Evolutionary conservation across 1,284 basidiomycete genomes (phyloP), one percentile per base, ranked within the genome.

Genomic region (Moniliella sp.): DNA sequence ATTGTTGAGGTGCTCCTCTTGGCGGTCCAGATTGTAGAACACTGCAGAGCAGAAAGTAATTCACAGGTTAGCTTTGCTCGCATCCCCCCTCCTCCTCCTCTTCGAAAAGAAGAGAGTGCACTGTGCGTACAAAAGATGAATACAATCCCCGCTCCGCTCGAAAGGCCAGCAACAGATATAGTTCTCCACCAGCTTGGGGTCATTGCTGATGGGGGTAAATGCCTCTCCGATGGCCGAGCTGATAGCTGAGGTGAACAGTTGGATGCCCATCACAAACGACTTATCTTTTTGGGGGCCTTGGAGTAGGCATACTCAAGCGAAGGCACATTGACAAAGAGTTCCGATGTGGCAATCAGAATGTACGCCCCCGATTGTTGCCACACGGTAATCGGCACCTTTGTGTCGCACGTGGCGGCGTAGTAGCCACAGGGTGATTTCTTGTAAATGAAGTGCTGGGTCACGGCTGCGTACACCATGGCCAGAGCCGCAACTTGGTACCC

Each of bases 281-380:
- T 49, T 62, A 64, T 62, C 36, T 52, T 57, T 36, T 49, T 56
- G 33, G 62, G 62, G 7, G 62, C 62, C 44, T 61, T 82, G 37
- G 76, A 79, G 65, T 78, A 82, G n/a, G 79, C 81, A 57, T 82
- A 82, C 61, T 86, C 81, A 43, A 67, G 52, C 32, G 62, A 62
- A n/a, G 79, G 82, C 61, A 86, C 79, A 5, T 75, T 78, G 1
- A 79, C 78, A 33, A 86, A 69, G 52, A 86, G 79, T 64, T 67
- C 67, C 12, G 62, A 65, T 29, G 65, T 33, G 25, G 64, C 67
- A 13, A 66, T 63, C n/a, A 67, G 44, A 14, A 58, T 43, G 54
- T 64, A 64, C 8, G 65, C 48, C 4, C 64, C 64, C n/a, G 63
- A 48, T 46, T 65, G 64, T 33, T 53, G 51, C 61, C 62, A 63